Percentiles rank a stretch among this genome's conserved stretches.
phyloP scores from a whole-genome alignment of 371 early-diverging fungal genomes.

The Saksenaea vasiformis region DNA sequence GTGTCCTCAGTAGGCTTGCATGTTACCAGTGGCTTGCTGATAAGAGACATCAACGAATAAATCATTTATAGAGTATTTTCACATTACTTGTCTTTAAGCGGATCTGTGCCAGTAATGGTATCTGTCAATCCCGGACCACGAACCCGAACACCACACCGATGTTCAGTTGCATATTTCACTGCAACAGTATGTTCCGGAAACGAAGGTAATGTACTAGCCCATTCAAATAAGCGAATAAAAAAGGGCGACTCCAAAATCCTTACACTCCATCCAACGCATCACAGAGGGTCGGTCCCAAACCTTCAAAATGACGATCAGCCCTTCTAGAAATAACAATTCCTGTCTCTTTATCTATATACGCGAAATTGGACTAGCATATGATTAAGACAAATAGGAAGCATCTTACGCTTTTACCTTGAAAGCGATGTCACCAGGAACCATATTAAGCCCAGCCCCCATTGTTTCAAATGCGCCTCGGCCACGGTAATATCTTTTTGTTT shows the following conservation, averaged over 20 bases:
- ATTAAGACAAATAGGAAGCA: background rate
- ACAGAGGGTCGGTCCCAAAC: slow-evolving; percentile 45
- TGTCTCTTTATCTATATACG: slow-evolving; percentile 40
- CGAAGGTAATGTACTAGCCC: slow-evolving; percentile 40
- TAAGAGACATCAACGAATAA: background rate
- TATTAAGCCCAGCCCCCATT: slow-evolving; percentile 56
- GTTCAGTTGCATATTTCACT: slow-evolving; percentile 50
- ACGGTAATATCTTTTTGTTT: slow-evolving; percentile 37
- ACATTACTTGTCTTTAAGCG: slow-evolving; percentile 52
- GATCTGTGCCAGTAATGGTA: slow-evolving; percentile 58
- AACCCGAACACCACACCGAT: slow-evolving; percentile 50
- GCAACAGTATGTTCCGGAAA: slow-evolving; percentile 43
- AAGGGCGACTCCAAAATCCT: background rate
- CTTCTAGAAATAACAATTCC: slow-evolving; percentile 45
- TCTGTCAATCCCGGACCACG: slow-evolving; percentile 50
- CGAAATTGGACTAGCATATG: slow-evolving; percentile 47
- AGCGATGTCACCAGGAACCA: slow-evolving; percentile 60
- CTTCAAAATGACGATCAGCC: slow-evolving; percentile 58
- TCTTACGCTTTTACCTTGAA: slow-evolving; percentile 40
- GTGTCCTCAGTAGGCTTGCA: slow-evolving; percentile 41
- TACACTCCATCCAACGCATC: slow-evolving; percentile 47
- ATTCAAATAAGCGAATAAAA: background rate
- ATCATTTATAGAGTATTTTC: background rate
- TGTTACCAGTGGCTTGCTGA: slow-evolving; percentile 35
- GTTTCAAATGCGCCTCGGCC: slow-evolving; percentile 62